Conservation (phyloP, 2,329 filamentous ascomycete species). For the Aspergillus pseudoterreus region DNA sequence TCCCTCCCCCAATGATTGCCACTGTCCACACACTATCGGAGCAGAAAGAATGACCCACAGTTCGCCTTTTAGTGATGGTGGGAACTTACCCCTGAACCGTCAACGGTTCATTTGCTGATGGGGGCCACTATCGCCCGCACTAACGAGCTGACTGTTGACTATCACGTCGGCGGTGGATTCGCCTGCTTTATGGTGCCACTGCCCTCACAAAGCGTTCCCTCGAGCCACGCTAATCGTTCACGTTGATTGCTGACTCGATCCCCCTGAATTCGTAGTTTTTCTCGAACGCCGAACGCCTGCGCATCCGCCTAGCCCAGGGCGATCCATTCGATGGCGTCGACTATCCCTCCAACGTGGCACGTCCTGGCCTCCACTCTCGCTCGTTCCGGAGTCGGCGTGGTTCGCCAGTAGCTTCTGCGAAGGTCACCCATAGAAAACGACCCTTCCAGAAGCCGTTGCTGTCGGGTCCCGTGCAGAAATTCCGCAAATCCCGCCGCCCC, state of each 20-base stretch:
- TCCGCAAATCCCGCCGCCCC: slow-evolving; percentile 35
- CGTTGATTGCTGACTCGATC: slow-evolving; percentile 13
- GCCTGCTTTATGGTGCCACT: slow-evolving; percentile 5
- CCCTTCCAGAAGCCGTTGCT: slow-evolving; percentile 14
- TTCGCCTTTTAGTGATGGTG: not conserved
- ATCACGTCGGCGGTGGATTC: slow-evolving; percentile 10
- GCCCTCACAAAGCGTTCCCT: not conserved
- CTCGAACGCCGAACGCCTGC: slow-evolving; percentile 39
- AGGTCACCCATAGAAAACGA: slow-evolving; percentile 10
- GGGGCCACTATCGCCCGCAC: slow-evolving; percentile 11
- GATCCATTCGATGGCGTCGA: slow-evolving; percentile 16
- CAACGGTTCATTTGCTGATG: slow-evolving; percentile 1
- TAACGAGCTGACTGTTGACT: slow-evolving; percentile 11
- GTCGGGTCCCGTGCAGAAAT: slow-evolving; percentile 16
- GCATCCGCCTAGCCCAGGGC: slow-evolving; percentile 32
- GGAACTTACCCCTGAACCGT: not conserved
- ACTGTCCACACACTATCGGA: too few relatives aligned
- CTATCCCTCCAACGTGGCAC: slow-evolving; percentile 6
- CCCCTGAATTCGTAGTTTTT: slow-evolving; percentile 32
- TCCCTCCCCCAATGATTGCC: too few relatives aligned
- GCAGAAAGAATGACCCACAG: not conserved
- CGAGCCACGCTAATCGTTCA: slow-evolving; percentile 1
- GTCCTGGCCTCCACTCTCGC: slow-evolving; percentile 15
- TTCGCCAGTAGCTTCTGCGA: slow-evolving; percentile 1
- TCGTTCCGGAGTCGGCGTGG: slow-evolving; percentile 10